Evolutionary conservation across 805 yeast species (phyloP).

Genomic region (Saturnispora sanitii): DNA sequence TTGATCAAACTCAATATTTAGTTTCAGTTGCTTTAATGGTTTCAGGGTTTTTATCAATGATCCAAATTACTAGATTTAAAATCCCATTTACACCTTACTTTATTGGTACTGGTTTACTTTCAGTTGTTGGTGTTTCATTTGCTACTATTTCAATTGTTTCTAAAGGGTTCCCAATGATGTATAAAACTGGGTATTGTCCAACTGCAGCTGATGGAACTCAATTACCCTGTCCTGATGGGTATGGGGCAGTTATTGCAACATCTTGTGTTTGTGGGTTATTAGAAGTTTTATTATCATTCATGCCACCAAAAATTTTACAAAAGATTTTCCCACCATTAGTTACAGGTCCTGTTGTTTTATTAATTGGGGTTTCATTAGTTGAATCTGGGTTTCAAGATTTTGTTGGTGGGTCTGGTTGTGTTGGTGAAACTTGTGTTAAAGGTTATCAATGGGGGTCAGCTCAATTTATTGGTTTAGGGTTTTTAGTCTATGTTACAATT

Average conservation of each 20-base stretch:
- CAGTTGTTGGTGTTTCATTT: constrained; percentile 88
- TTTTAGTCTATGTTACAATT: constrained; percentile 66
- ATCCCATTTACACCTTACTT: constrained; percentile 64
- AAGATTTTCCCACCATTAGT: constrained; percentile 80
- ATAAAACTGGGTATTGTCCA: constrained; percentile 59
- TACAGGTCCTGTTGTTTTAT: constrained; percentile 85
- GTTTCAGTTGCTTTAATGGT: constrained; percentile 66
- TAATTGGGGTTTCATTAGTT: constrained; percentile 67
- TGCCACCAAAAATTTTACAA: constrained; percentile 65
- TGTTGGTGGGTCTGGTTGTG: constrained; percentile 75
- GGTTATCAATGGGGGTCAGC: constrained; percentile 73
- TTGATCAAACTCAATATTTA: constrained; percentile 44
- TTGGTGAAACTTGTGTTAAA: constrained; percentile 38
- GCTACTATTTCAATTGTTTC: constrained; percentile 77
- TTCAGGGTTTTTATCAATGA: constrained; percentile 56
- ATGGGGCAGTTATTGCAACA: constrained; percentile 79
- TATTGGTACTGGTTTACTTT: constrained; percentile 80
- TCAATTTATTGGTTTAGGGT: constrained; percentile 77
- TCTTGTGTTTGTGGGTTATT: constrained; percentile 67
- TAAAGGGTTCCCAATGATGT: constrained; percentile 78
- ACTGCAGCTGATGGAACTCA: constrained; percentile 50
- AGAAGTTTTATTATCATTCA: constrained; percentile 63
- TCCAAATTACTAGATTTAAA: constrained; percentile 78
- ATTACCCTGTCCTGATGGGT: constrained; percentile 82
- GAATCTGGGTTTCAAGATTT: constrained; percentile 72